phyloP scores from a whole-genome alignment of 2,329 filamentous ascomycete species.

The Dryadomyces quercivorus region DNA sequence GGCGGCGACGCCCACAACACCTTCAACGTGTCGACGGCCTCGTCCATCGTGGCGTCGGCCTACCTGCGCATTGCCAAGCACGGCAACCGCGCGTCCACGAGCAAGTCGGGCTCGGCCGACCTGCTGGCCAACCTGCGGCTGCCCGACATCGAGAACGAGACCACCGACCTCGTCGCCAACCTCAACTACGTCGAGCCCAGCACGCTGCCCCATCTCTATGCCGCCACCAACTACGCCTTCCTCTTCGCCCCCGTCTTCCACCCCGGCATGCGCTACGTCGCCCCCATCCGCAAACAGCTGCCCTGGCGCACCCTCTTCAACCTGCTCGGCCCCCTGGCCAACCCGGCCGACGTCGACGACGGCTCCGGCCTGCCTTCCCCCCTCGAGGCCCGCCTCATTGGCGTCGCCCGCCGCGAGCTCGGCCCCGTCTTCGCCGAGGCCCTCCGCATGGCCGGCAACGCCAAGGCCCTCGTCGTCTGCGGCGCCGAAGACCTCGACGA shows the following conservation, averaged over 20 bases:
- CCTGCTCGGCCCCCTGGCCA: constrained; percentile 81
- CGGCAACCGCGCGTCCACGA: constrained; percentile 90
- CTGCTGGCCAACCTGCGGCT: constrained; percentile 62
- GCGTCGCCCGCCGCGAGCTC: constrained; percentile 77
- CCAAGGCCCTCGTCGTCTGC: constrained; percentile 77
- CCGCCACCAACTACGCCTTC: constrained; percentile 80
- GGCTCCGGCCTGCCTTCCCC: constrained; percentile 4
- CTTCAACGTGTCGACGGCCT: constrained; percentile 94
- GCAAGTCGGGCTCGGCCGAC: constrained; percentile 90
- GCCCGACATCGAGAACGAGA: constrained; percentile 27
- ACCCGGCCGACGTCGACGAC: constrained; percentile 61
- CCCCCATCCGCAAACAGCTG: constrained; percentile 72
- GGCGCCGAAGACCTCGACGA: constrained; percentile 93
- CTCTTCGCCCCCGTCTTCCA: constrained; percentile 95
- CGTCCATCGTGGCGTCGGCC: constrained; percentile 80
- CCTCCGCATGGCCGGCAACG: constrained; percentile 59
- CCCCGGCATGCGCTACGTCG: constrained; percentile 83
- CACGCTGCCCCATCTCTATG: constrained; percentile 63
- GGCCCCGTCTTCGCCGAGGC: constrained; percentile 85
- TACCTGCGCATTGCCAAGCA: constrained; percentile 85
- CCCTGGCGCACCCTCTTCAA: constrained; percentile 98
- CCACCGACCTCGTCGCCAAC: constrained; percentile 45
- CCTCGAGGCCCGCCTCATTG: constrained; percentile 83
- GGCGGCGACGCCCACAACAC: constrained; percentile 95
- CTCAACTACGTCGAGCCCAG: constrained; percentile 61